Base-by-base conservation (phyloP, 2,329 filamentous ascomycete species). In the Sporothrix brasiliensis region DNA sequence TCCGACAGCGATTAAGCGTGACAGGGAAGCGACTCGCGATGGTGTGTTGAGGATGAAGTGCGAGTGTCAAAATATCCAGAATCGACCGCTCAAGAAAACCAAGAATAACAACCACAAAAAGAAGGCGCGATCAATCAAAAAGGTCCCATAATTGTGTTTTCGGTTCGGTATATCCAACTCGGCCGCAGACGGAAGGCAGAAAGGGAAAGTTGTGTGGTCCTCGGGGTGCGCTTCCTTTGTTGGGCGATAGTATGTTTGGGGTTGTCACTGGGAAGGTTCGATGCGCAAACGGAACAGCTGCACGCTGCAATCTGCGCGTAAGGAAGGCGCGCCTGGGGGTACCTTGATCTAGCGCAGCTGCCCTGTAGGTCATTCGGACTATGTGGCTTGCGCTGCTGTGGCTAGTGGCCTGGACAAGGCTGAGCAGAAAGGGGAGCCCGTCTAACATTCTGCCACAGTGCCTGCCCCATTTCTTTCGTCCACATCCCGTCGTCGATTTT, bases 381-480 rank as follows among this genome's bases (percentile, higher is more conserved):
- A 39, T 63, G 58, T 63, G 58, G 58, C 58, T 63, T 47, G 58
- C 44, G 39, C 39, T 61, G 56, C 11, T 61, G 56, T 61, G 56
- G 56, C 56, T 61, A 61, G 56, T 44, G 56, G 39, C n/a, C 34
- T 34, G 34, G 34, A 34, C 58, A 63, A 63, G 58, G 58, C 58
- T 63, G 58, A 63, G 21, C 19, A 47, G 39, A 9, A 10, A 41
- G 21, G 19, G n/a, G n/a, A 53, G 19, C 34, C 4, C 9, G 34
- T 34, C 34, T 34, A 34, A 7, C 34, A 34, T 0, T 6, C 34
- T 9, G 34, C 34, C 6, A 9, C 2, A 6, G 34, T 34, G 34
- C 6, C 6, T 34, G 34, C 34, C 16, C 44, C 44, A 49, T 49
- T 19, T 49, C 16, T 49, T 19, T 6, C 44, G 44, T 49, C 16